Percentiles rank a stretch among this genome's conserved stretches.
Conservation (phyloP, 495 filamentous ascomycete species). For the Aspergillus egyptiacus region DNA sequence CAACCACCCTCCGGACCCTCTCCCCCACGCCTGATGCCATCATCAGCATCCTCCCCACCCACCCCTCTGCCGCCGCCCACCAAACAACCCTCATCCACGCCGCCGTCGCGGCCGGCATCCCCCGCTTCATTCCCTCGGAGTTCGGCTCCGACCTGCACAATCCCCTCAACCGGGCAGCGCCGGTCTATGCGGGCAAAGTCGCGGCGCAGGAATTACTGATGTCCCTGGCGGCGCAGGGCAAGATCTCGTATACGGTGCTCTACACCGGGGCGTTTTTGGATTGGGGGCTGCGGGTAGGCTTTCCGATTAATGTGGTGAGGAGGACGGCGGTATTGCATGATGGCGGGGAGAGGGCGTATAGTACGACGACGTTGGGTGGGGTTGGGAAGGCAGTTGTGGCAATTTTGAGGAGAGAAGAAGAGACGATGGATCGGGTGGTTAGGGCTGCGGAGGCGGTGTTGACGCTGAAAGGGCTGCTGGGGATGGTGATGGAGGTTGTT, state of each 20-base stretch:
- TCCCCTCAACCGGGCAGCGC: conserved; percentile 26
- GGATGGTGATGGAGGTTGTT: background rate
- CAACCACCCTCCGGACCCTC: background rate
- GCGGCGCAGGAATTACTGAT: conserved; percentile 41
- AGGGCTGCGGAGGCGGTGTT: background rate
- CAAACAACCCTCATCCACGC: conserved; percentile 49
- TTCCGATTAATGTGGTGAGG: background rate
- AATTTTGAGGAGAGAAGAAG: background rate
- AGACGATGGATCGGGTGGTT: conserved; percentile 3
- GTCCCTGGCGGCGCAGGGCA: background rate
- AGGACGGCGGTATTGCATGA: conserved; percentile 7
- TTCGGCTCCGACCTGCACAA: conserved; percentile 52
- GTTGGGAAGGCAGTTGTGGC: conserved; percentile 10
- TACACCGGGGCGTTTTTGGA: conserved; percentile 9
- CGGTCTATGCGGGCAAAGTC: conserved; percentile 46
- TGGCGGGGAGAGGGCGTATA: conserved; percentile 10
- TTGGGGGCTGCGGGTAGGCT: background rate
- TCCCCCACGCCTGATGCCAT: conserved; percentile 11
- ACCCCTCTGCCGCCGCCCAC: background rate
- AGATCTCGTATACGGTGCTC: conserved; percentile 3
- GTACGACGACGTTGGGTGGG: conserved; percentile 6
- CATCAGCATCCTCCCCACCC: background rate
- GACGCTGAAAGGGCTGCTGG: background rate
- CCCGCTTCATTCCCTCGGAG: conserved; percentile 59
- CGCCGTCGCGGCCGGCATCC: conserved; percentile 50